Base-by-base conservation (phyloP, 1,139 yeast species). In the Blastobotrys capitulatus region DNA sequence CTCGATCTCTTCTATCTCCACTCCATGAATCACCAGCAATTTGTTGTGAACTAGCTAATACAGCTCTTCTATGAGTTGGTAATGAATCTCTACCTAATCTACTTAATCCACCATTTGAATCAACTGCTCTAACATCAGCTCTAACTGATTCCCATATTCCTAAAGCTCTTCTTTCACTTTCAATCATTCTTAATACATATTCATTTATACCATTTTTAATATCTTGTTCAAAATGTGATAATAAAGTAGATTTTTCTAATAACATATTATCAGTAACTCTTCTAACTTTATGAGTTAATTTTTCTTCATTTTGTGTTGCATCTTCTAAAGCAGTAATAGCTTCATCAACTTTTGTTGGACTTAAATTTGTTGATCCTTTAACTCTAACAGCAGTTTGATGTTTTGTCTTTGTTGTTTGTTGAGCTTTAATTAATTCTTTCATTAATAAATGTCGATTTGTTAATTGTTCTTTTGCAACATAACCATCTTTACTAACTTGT, bases 391-490 rank as follows among this genome's bases (percentile, higher is more conserved):
- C 95, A 13, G 79, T 76, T 46, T 80, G 77, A 59, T 87, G 95
- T 60, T 81, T 86, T 26, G 79, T 68, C 58, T 78, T 79, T 1
- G 96, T 80, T 53, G 76, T 79, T 6, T 81, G 78, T 62, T 90
- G 95, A 0, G 97, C 94, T 60, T 80, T 86, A 25, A 79, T 63
- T 47, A 88, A 72, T 57, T 94, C 98, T 50, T 97, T 76, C 96
- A 92, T 92, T 43, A 92, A 70, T 50, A 92, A 73, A 66, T 94
- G 96, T 51, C 98, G 76, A 66, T 90, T 90, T 0, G 98, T 94
- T 51, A 92, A 72, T 0, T 96, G 86, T 66, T 92, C 98, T 66
- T 92, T 94, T 48, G 90, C 86, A 54, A 85, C 84, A 65, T 85
- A 92, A 25, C 92, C 83, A 59, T 90, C 97, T 52, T 79, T 77